Conservation (phyloP, 2,329 filamentous ascomycete species). For the Stagonosporopsis cucurbitacearum region DNA sequence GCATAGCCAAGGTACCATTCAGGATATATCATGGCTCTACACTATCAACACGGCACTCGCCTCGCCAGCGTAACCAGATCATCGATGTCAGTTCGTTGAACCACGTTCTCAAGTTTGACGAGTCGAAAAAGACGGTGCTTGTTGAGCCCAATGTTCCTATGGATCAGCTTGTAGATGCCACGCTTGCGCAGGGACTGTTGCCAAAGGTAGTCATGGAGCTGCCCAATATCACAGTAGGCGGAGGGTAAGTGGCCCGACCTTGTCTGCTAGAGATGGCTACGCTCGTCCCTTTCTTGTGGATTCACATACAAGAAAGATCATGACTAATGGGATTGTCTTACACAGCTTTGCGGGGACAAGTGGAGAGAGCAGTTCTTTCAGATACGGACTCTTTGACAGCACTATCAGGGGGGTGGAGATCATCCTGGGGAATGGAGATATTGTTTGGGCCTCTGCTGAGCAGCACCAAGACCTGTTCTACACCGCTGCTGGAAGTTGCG, state of each 20-base stretch:
- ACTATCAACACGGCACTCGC: conserved; percentile 58
- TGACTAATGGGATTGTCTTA: background rate
- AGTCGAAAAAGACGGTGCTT: conserved; percentile 52
- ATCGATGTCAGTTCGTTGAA: conserved; percentile 59
- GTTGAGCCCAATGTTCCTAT: conserved; percentile 75
- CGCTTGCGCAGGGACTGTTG: conserved; percentile 62
- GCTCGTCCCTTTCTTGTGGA: background rate
- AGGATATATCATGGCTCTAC: conserved; percentile 65
- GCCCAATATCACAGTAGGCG: conserved; percentile 71
- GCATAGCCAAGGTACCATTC: conserved; percentile 55
- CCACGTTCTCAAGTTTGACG: conserved; percentile 55
- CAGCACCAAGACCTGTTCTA: conserved; percentile 62
- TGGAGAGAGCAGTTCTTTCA: conserved; percentile 71
- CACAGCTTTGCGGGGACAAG: conserved; percentile 66
- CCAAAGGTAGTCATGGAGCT: conserved; percentile 75
- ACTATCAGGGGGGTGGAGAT: conserved; percentile 69
- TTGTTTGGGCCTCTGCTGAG: conserved; percentile 56
- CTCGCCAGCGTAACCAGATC: conserved; percentile 50
- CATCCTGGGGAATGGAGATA: conserved; percentile 64
- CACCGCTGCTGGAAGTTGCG: conserved; percentile 65
- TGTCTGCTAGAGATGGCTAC: background rate
- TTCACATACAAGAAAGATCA: background rate
- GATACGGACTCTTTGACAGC: conserved; percentile 69
- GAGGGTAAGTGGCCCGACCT: conserved; percentile 51
- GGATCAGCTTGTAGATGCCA: conserved; percentile 67